phyloP scores from a whole-genome alignment of 2,329 filamentous ascomycete genomes.

The Phoma sp. region DNA sequence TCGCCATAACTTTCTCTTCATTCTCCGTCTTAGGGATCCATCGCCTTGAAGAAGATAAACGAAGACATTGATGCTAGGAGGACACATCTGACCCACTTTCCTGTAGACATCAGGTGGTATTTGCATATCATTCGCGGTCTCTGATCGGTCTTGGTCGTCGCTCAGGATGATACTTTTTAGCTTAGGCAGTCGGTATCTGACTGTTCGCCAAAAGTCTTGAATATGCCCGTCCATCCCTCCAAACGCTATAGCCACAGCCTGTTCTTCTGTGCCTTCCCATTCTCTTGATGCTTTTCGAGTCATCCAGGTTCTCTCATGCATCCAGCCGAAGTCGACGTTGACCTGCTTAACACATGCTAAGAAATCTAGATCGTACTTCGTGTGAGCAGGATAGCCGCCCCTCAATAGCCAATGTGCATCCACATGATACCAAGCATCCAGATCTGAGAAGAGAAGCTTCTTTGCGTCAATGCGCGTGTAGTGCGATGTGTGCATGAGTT shows the following conservation, averaged over 20 bases:
- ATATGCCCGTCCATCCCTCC: conserved; percentile 1
- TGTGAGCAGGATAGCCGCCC: conserved; percentile 14
- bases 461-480: conserved; percentile 12
- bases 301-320: conserved; percentile 5
- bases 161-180: conserved; percentile 1
- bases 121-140: background rate
- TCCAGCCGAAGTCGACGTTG: conserved; percentile 9
- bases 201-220: conserved; percentile 10
- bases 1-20: conserved; percentile 5
- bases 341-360: conserved; percentile 1
- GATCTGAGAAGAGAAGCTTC: conserved; percentile 19
- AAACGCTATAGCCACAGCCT: conserved; percentile 2
- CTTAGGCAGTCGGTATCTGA: background rate
- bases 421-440: conserved; percentile 9
- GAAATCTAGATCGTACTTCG: conserved; percentile 2
- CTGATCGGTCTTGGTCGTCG: conserved; percentile 8
- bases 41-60: conserved; percentile 4
- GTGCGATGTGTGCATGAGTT: conserved; percentile 23
- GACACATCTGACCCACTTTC: conserved; percentile 10
- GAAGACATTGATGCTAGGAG: conserved; percentile 3
- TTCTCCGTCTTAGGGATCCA: background rate
- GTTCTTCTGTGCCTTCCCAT: conserved; percentile 5
- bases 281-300: background rate
- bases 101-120: conserved; percentile 5
- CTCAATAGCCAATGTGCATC: conserved; percentile 17